Conservation (phyloP, 1,284 basidiomycete genomes). For the Tremellales sp. region DNA sequence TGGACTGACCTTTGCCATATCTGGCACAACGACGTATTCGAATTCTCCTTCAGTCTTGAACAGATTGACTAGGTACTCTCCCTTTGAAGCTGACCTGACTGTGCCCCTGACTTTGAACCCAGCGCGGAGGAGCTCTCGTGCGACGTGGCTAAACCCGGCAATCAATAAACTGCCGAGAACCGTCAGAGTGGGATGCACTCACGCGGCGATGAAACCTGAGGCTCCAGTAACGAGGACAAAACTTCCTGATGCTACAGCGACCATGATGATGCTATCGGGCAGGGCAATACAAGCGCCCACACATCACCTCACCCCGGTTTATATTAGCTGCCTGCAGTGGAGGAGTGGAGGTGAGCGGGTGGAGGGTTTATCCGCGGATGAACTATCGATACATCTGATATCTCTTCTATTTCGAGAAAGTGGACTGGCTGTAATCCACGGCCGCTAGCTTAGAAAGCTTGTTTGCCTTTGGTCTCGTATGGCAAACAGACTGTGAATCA, state of each 20-base stretch:
- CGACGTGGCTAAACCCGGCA: too few relatives aligned
- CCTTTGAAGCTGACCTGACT: constrained; percentile 56
- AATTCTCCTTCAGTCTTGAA: constrained; percentile 53
- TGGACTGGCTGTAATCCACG: too few relatives aligned
- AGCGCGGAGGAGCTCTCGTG: constrained; percentile 28
- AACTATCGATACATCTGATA: too few relatives aligned
- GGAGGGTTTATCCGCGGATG: too few relatives aligned
- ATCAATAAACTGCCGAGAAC: too few relatives aligned
- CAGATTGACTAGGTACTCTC: constrained; percentile 52
- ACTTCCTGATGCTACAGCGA: constrained; percentile 45
- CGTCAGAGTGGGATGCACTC: too few relatives aligned
- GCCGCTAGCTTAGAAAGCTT: neutral
- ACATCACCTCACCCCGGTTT: neutral
- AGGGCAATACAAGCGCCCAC: neutral
- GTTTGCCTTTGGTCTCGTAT: constrained; percentile 5
- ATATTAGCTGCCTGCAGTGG: neutral
- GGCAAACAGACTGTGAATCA: constrained; percentile 5
- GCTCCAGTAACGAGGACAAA: constrained; percentile 52
- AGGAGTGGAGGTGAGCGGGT: neutral
- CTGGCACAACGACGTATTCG: constrained; percentile 56
- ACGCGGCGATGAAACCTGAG: constrained; percentile 49
- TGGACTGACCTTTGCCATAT: constrained; percentile 54
- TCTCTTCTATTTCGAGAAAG: too few relatives aligned
- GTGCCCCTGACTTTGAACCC: constrained; percentile 57
- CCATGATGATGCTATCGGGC: constrained; percentile 47